phyloP scores from a whole-genome alignment of 2,329 filamentous ascomycete genomes.

The Aspergillus pseudoglaucus region DNA sequence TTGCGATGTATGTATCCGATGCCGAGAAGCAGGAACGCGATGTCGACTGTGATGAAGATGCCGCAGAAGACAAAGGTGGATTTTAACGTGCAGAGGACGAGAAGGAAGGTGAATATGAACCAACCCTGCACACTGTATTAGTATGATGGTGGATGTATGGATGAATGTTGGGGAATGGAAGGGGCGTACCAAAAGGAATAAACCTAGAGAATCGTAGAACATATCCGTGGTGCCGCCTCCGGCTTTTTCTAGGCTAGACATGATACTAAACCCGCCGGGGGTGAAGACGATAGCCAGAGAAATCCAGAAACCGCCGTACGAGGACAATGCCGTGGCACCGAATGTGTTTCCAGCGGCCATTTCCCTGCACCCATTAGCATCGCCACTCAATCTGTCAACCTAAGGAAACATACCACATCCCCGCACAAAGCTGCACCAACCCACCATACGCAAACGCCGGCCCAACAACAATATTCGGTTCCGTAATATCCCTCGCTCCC shows the following conservation, averaged over 20 bases:
- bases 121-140: conserved; percentile 45
- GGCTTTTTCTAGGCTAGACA: conserved; percentile 37
- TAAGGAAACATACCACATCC: conserved; percentile 61
- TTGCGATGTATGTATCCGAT: conserved; percentile 54
- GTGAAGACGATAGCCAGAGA: conserved; percentile 63
- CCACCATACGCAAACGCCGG: conserved; percentile 67
- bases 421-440: conserved; percentile 65
- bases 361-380: conserved; percentile 49
- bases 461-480: conserved; percentile 59
- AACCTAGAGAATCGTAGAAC: conserved; percentile 55
- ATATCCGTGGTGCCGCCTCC: conserved; percentile 28
- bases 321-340: conserved; percentile 67
- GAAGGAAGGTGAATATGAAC: conserved; percentile 73
- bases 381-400: neutral
- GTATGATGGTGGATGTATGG: neutral
- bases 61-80: conserved; percentile 69
- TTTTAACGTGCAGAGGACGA: conserved; percentile 64
- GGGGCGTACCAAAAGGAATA: conserved; percentile 56
- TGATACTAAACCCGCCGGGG: conserved; percentile 55
- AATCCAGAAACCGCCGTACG: conserved; percentile 76
- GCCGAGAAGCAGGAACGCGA: conserved; percentile 64
- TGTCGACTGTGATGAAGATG: conserved; percentile 67
- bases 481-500: conserved; percentile 50
- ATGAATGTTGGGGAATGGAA: neutral
- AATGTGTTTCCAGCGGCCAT: conserved; percentile 76